These are phyloP conservation scores for Coprinopsis cinerea DNA, from an alignment of 768 basidiomycete species.

Conservation along the genomic window DNA sequence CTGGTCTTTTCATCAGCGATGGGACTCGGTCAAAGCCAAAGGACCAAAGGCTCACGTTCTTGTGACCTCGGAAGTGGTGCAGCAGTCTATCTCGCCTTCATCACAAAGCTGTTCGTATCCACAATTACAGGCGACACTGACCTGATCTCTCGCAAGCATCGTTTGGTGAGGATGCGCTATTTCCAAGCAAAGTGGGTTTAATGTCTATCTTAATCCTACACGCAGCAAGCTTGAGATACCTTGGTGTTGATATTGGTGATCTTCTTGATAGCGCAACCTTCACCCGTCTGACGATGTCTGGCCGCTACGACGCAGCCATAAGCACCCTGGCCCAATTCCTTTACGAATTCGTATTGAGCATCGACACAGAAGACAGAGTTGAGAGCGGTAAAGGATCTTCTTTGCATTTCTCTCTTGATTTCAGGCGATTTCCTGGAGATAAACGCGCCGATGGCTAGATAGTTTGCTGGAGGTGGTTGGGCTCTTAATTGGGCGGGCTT, in stretches of 20 bases:
- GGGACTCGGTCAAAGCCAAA: slow-evolving; percentile 4
- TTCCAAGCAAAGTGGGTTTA: too few species aligned
- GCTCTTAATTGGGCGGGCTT: background rate
- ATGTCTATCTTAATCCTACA: too few species aligned
- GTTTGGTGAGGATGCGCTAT: slow-evolving; percentile 96
- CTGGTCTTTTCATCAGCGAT: slow-evolving; percentile 33
- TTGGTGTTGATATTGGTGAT: slow-evolving; percentile 92
- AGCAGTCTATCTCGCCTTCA: slow-evolving; percentile 58
- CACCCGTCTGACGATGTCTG: slow-evolving; percentile 73
- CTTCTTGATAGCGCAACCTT: slow-evolving; percentile 94
- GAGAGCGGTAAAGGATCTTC: slow-evolving; percentile 76
- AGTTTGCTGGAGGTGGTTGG: background rate
- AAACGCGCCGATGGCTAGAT: slow-evolving; percentile 6
- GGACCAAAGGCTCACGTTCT: slow-evolving; percentile 63
- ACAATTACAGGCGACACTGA: slow-evolving; percentile 26
- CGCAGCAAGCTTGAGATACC: too few species aligned
- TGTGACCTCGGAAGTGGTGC: slow-evolving; percentile 98
- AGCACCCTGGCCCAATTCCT: slow-evolving; percentile 94
- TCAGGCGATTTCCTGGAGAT: background rate
- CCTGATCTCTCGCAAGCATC: slow-evolving; percentile 94
- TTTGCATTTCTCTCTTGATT: slow-evolving; percentile 42
- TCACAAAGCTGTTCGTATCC: slow-evolving; percentile 10
- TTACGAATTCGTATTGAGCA: slow-evolving; percentile 87
- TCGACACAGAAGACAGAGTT: slow-evolving; percentile 88
- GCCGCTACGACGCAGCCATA: slow-evolving; percentile 92